Base-by-base conservation (phyloP, 139 green algal genomes). In the Chlorella sp. region DNA sequence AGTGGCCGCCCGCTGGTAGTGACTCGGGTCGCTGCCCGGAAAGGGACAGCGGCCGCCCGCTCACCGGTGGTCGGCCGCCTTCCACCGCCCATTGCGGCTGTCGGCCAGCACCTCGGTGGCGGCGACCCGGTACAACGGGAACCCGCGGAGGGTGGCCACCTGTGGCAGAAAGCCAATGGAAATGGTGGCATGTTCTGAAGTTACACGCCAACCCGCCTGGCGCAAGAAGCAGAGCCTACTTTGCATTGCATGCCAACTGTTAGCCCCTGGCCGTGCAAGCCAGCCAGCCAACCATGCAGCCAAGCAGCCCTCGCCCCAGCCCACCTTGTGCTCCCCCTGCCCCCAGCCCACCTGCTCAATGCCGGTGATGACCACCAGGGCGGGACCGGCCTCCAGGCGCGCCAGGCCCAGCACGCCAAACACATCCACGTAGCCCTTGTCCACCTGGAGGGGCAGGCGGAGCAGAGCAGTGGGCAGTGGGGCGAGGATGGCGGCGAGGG, bases 281-380 rank as follows among this genome's bases (percentile, higher is more conserved):
- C n/a, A n/a, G n/a, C n/a, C n/a, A n/a, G n/a, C 26, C 22, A 36
- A 36, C 4, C 14, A 68, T 36, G 60, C 26, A 34, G 60, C 26
- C 2, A 24, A 38, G 32, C 28, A 34, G 30, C 13, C 26, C 17
- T 16, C 14, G 16, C 51, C 51, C 9, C 51, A 11, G 24, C 51
- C 51, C 51, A 60, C 51, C 9, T 30, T 4, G 11, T 5, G 30
- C 36, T 56, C 54, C 3, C 14, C 62, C 26, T 3, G 28, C 34
- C 43, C 8, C 22, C 28, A 20, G 67, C 81, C 22, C 68, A 90
- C 92, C 88, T 94, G 69, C 41, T 92, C 78, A 19, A 87, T 86
- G 22, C 79, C 81, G 19, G 92, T 95, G 34, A 96, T 77, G 17
- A 94, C 85, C 30, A 87, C 90, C 36, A 96, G 82, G 6, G 90